A percentile compares a stretch with the other conserved stretches of the same genome.
These are phyloP conservation scores for Wallacemonas rigidus DNA, from an alignment of 208 protist species.

Conservation along the genomic window DNA sequence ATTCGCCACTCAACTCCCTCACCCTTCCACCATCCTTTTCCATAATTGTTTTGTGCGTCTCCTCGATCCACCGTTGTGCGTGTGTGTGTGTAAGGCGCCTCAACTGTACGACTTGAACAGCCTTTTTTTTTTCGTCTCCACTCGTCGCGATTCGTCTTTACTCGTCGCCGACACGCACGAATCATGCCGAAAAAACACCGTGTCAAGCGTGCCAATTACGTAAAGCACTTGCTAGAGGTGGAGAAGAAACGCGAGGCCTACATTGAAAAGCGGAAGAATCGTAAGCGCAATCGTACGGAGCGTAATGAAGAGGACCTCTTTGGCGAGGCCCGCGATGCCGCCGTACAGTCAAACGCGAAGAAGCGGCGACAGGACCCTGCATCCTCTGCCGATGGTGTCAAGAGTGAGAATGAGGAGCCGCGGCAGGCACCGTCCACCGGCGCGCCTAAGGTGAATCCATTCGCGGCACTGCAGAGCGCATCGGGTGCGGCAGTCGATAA, in stretches of 20 bases:
- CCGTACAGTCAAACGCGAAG: conserved; percentile 24
- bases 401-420: conserved; percentile 17
- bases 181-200: conserved; percentile 89
- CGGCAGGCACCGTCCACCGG: neutral
- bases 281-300: conserved; percentile 64
- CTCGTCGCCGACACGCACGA: too few relatives aligned
- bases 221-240: conserved; percentile 62
- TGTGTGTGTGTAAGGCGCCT: too few relatives aligned
- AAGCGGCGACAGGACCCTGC: conserved; percentile 31
- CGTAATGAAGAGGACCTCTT: conserved; percentile 48
- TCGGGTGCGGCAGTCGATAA: neutral
- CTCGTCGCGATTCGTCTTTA: too few relatives aligned
- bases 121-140: too few relatives aligned
- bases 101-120: too few relatives aligned
- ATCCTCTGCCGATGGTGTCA: neutral
- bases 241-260: conserved; percentile 81
- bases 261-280: conserved; percentile 63
- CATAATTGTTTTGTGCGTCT: too few relatives aligned
- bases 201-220: conserved; percentile 85
- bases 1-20: too few relatives aligned
- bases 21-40: too few relatives aligned
- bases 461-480: conserved; percentile 8
- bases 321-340: conserved; percentile 14
- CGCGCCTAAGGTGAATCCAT: neutral
- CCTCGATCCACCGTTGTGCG: too few relatives aligned